A percentile compares a stretch with the other conserved stretches of the same genome.
Evolutionary conservation across 1,139 yeast genomes (phyloP).

Genomic region (Suhomyces chickasaworum): DNA sequence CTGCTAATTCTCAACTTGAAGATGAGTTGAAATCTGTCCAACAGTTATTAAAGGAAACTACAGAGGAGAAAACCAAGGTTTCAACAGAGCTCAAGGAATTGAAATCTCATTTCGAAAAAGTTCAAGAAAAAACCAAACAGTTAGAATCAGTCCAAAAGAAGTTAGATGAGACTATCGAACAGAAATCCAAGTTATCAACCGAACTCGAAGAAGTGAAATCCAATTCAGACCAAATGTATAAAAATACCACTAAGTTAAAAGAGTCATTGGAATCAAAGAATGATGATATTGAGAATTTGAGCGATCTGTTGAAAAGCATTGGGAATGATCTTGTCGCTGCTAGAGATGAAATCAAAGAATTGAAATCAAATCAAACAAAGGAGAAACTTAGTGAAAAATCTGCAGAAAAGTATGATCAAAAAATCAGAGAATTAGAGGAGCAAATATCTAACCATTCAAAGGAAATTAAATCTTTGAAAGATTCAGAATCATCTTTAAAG

Average conservation of each 20-base stretch:
- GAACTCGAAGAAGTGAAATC: slow-evolving; percentile 9
- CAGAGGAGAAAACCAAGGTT: slow-evolving; percentile 5
- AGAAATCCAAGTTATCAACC: slow-evolving; percentile 1
- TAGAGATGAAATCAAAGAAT: slow-evolving; percentile 40
- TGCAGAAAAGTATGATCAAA: slow-evolving; percentile 12
- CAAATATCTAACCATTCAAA: slow-evolving; percentile 11
- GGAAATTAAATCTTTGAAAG: slow-evolving; percentile 3
- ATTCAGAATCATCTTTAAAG: slow-evolving; percentile 2
- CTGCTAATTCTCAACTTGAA: not conserved
- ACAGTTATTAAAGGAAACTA: slow-evolving; percentile 1
- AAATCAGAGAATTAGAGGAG: slow-evolving; percentile 11
- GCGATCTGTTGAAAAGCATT: slow-evolving; percentile 71
- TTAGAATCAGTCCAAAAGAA: not conserved
- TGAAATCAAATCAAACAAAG: slow-evolving; percentile 16
- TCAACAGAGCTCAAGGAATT: slow-evolving; percentile 6
- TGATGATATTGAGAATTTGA: slow-evolving; percentile 59
- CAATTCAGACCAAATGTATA: slow-evolving; percentile 5
- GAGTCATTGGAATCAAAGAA: slow-evolving; percentile 29
- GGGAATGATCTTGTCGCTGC: slow-evolving; percentile 75
- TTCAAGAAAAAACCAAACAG: slow-evolving; percentile 15
- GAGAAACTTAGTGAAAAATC: not conserved
- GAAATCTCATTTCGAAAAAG: slow-evolving; percentile 4
- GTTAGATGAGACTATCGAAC: slow-evolving; percentile 3
- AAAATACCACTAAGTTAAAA: slow-evolving; percentile 23
- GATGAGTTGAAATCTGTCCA: slow-evolving; percentile 2